phyloP scores from a whole-genome alignment of 129 eudicot species.

The Pseudognaphalium luteoalbum region DNA sequence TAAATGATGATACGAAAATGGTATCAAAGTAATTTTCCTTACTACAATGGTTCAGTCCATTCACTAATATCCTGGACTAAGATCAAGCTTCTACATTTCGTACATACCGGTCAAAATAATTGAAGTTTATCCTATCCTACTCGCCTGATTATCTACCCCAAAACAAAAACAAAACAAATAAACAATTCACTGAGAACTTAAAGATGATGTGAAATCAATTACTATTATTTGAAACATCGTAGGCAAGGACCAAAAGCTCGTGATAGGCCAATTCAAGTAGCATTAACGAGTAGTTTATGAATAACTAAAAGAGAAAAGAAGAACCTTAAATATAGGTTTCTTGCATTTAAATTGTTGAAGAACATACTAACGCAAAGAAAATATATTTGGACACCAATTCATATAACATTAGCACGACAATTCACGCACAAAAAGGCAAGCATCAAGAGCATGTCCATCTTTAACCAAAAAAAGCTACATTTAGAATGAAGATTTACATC shows the following conservation, averaged over 20 bases:
- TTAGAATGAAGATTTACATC: constrained; percentile 10
- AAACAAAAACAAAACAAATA: not conserved
- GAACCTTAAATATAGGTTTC: not conserved
- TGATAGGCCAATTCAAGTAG: not conserved
- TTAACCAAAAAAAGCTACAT: constrained; percentile 24
- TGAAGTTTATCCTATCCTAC: not conserved
- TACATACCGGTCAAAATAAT: not conserved
- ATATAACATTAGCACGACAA: not conserved
- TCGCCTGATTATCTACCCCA: not conserved
- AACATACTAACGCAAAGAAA: constrained; percentile 1
- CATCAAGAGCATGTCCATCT: constrained; percentile 15
- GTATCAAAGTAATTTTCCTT: not conserved
- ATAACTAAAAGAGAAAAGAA: not conserved
- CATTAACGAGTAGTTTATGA: not conserved
- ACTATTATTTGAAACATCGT: not conserved
- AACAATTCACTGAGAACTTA: not conserved
- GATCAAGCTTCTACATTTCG: not conserved
- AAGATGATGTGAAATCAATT: not conserved
- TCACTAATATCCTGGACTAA: not conserved
- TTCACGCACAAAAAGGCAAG: not conserved
- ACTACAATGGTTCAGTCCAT: not conserved
- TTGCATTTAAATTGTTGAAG: constrained; percentile 1
- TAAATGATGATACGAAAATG: not conserved
- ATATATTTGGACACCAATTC: not conserved
- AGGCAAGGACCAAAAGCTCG: not conserved